Percentiles rank a stretch among this genome's conserved stretches.
Conservation (phyloP, 352 stramenopile species). For the Thraustotheca clavata region DNA sequence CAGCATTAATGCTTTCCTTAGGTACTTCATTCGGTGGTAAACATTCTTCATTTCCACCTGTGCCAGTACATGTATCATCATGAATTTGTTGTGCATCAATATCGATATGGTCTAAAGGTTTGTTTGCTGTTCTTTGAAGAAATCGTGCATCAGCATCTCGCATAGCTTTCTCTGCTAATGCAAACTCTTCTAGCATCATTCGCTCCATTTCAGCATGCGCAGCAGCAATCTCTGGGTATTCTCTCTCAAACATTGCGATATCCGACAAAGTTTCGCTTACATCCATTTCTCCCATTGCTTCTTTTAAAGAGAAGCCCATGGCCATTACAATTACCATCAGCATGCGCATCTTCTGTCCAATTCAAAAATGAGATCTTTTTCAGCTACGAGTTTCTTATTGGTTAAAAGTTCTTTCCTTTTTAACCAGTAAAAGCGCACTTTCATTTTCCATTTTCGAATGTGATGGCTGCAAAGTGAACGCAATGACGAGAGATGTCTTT, state of each 20-base stretch:
- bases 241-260: constrained; percentile 2
- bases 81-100: too few species aligned
- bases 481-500: background rate
- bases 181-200: constrained; percentile 2
- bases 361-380: constrained; percentile 19
- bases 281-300: background rate
- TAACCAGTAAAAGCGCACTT: background rate
- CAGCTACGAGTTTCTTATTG: background rate
- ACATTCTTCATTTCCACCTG: too few species aligned
- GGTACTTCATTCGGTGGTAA: too few species aligned
- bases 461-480: background rate
- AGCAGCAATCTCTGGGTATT: constrained; percentile 1
- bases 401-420: background rate
- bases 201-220: constrained; percentile 10
- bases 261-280: background rate
- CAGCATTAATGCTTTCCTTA: too few species aligned
- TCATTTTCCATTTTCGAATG: background rate
- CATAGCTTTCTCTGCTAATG: background rate
- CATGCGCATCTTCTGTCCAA: background rate
- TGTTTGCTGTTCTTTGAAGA: background rate
- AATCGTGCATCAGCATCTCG: background rate
- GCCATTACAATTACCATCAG: background rate
- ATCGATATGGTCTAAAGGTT: background rate
- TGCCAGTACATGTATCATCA: too few species aligned
- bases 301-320: background rate